Evolutionary conservation across 1,284 basidiomycete species (phyloP), one percentile per base, ranked within the genome.

Genomic region (Ganoderma lingzhi): DNA sequence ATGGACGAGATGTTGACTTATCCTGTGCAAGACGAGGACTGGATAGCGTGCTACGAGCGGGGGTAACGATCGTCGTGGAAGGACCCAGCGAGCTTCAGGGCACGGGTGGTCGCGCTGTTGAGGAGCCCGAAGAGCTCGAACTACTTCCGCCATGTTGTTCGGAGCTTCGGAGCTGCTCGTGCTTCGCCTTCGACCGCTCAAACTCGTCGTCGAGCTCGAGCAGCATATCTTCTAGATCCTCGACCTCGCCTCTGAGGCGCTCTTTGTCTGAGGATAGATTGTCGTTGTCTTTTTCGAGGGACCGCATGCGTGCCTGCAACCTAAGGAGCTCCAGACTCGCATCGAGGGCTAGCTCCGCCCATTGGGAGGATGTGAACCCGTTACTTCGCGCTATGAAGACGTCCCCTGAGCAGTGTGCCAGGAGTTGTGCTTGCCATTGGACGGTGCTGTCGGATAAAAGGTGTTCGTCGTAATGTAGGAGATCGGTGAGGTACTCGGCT

Each of bases 401-500:
- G 68, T 91, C 85, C 0, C 85, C 88, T 0, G 87, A 90, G 71
- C 85, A 90, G 67, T 90, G 84, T 1, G 82, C 80, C 42, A 90
- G 82, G 12, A 92, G 84, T 69, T 90, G 88, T 0, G 87, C 86
- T 71, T 92, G 86, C 89, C 90, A 92, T 69, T 86, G 85, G 62
- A 86, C 75, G 6, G 77, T 77, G n/a, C 78, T 76, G 63, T 85
- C 81, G n/a, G 77, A 68, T n/a, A 86, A 77, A 28, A 89, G 74
- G 39, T 71, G 70, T 68, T 79, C 75, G 67, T 91, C 88, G 66
- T 85, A 81, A 1, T 81, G 82, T 12, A 92, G 79, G 32, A 90
- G 83, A 0, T 82, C 75, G 17, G 82, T 78, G 59, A 93, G 82
- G 66, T 86, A 84, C 12, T 72, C 69, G 1, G 86, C 84, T 0